phyloP scores from a whole-genome alignment of 2,329 filamentous ascomycete species.

The Graphilbum fragrans region DNA sequence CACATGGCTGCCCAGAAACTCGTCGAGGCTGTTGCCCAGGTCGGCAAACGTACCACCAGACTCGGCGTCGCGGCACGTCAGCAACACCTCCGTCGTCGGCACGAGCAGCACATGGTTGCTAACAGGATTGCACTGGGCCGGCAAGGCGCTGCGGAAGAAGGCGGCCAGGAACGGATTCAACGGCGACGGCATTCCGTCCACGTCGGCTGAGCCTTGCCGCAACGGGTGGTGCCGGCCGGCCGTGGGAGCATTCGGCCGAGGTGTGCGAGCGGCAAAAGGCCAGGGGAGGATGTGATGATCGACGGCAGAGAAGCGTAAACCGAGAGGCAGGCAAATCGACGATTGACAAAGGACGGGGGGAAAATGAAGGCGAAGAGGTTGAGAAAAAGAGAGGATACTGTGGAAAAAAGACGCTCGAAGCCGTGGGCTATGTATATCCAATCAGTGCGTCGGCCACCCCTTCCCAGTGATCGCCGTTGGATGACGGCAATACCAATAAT shows the following conservation, averaged over 20 bases:
- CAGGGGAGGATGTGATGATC: not conserved
- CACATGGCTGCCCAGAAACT: constrained; percentile 95
- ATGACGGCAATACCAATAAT: no score
- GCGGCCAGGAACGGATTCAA: constrained; percentile 97
- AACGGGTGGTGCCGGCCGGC: constrained; percentile 1
- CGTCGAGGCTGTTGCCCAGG: constrained; percentile 67
- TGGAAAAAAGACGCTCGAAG: no score
- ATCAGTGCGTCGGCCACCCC: no score
- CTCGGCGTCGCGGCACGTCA: constrained; percentile 80
- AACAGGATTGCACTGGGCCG: constrained; percentile 79
- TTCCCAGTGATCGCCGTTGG: no score
- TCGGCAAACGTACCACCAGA: constrained; percentile 63
- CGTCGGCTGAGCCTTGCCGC: constrained; percentile 2
- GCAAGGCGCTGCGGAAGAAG: constrained; percentile 95
- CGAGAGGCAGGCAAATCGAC: no score
- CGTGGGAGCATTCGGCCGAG: not conserved
- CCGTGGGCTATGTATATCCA: no score
- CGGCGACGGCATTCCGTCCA: constrained; percentile 30
- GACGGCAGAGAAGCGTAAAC: not conserved
- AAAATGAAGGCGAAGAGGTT: no score
- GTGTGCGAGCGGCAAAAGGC: not conserved
- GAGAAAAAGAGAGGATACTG: no score
- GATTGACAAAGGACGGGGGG: no score
- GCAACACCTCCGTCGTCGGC: constrained; percentile 81
- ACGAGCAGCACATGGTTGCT: constrained; percentile 92